Base-by-base conservation (phyloP, 495 filamentous ascomycete species). In the Oidiodendron maius region DNA sequence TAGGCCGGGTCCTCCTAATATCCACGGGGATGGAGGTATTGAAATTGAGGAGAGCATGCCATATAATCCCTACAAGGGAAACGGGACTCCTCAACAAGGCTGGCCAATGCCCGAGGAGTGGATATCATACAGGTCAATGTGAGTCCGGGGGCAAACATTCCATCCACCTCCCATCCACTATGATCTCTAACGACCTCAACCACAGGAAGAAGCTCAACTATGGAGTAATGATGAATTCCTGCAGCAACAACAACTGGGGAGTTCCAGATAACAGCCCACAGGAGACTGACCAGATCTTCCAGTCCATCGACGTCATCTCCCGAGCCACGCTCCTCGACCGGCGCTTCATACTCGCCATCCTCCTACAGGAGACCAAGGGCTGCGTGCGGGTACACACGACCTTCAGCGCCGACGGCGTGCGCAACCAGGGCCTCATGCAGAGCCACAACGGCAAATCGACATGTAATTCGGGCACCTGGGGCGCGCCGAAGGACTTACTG, bases 291-390 rank as follows among this genome's bases (percentile, higher is more conserved):
- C 13, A 18, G 60, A 30, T 77, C 37, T 61, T 64, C 36, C 48
- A 48, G 21, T 61, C 61, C 24, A 76, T 76, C 46, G 22, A 64
- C 18, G 34, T 46, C 9, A 61, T 75, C n/a, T 58, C 74, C 5
- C 21, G 28, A 1, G 51, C 53, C 6, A 63, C 69, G 17, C 57
- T 61, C 10, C 57, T 79, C n/a, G 71, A 77, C 50, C 38, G 30
- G 17, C 58, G 60, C 45, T 67, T 61, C 52, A 60, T 70, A 48
- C 57, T 71, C 21, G 59, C 60, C 37, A 61, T 77, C 44, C 53
- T 81, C 26, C 72, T 82, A 66, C 78, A 82, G 57, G 77, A 82
- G 55, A 71, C 65, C 61, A 70, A 70, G 48, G 78, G 77, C 50
- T 82, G 78, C 59, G 76, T 74, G 23, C 72, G 74, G 37, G 72